Evolutionary conservation across 345 rosid species (phyloP).

Genomic region (Kernera saxatilis): DNA sequence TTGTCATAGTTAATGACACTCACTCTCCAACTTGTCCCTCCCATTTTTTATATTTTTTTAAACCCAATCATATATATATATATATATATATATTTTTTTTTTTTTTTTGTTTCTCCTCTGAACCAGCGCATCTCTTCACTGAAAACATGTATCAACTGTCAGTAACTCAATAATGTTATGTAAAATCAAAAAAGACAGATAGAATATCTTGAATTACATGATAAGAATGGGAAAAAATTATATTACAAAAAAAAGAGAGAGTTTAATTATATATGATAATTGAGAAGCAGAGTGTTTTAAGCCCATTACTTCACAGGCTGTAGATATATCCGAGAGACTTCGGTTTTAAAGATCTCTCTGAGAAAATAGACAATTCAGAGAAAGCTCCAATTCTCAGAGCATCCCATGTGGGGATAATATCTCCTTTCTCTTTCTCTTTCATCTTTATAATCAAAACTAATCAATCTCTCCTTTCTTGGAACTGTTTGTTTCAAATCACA

Average conservation of each 20-base stretch:
- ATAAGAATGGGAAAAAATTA: slow-evolving; percentile 17
- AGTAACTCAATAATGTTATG: slow-evolving; percentile 20
- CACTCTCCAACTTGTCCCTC: slow-evolving; percentile 23
- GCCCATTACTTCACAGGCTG: slow-evolving; percentile 36
- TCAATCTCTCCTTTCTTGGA: slow-evolving; percentile 4
- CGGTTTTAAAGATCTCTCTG: slow-evolving; percentile 23
- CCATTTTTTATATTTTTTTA: background rate
- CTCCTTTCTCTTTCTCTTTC: slow-evolving; percentile 12
- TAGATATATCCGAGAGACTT: slow-evolving; percentile 14
- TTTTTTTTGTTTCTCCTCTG: background rate
- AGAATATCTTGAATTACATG: slow-evolving; percentile 15
- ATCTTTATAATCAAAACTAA: slow-evolving; percentile 17
- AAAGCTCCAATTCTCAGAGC: slow-evolving; percentile 28
- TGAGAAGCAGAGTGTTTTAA: slow-evolving; percentile 22
- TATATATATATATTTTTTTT: too few species aligned
- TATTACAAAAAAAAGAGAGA: background rate
- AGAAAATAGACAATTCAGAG: slow-evolving; percentile 35
- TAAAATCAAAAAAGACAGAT: slow-evolving; percentile 21
- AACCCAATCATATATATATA: background rate
- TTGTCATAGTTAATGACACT: slow-evolving; percentile 33
- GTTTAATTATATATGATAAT: slow-evolving; percentile 2
- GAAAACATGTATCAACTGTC: slow-evolving; percentile 17
- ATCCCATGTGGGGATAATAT: slow-evolving; percentile 36
- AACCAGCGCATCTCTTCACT: slow-evolving; percentile 13
- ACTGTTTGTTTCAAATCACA: background rate